A percentile compares a stretch with the other conserved stretches of the same genome.
phyloP scores from a whole-genome alignment of 164 flowering plant genomes.

The Litsea cubeba region DNA sequence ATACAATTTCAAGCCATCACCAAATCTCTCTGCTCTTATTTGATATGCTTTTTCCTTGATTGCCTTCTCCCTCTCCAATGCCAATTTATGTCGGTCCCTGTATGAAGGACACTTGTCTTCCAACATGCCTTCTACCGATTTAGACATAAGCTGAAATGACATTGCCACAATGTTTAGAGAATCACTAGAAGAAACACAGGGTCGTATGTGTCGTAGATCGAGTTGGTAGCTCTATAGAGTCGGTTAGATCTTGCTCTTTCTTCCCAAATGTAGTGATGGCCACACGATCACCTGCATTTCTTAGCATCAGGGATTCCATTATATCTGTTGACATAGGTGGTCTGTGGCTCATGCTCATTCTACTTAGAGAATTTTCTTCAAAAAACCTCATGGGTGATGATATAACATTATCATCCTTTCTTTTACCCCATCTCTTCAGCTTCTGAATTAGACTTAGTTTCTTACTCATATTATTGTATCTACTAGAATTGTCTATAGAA shows the following conservation, averaged over 20 bases:
- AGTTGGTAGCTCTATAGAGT: slow-evolving; percentile 54
- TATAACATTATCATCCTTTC: slow-evolving; percentile 68
- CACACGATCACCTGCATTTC: slow-evolving; percentile 80
- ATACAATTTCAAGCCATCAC: slow-evolving; percentile 34
- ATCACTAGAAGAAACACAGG: slow-evolving; percentile 48
- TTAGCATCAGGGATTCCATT: slow-evolving; percentile 74
- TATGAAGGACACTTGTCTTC: slow-evolving; percentile 92
- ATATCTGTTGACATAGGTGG: slow-evolving; percentile 57
- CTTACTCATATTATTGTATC: slow-evolving; percentile 68
- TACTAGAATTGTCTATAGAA: slow-evolving; percentile 72
- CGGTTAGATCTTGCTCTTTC: slow-evolving; percentile 41
- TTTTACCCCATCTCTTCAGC: slow-evolving; percentile 87
- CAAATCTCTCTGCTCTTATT: slow-evolving; percentile 77
- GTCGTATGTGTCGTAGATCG: slow-evolving; percentile 42
- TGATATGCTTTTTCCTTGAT: slow-evolving; percentile 76
- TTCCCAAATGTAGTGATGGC: slow-evolving; percentile 84
- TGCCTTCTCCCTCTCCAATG: slow-evolving; percentile 81
- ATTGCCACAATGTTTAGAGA: slow-evolving; percentile 56
- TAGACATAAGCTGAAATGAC: slow-evolving; percentile 88
- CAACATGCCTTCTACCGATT: slow-evolving; percentile 75
- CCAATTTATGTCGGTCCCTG: slow-evolving; percentile 89
- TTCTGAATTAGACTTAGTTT: slow-evolving; percentile 77
- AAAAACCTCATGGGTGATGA: slow-evolving; percentile 75
- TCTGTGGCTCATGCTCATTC: slow-evolving; percentile 46
- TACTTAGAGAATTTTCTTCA: slow-evolving; percentile 63